A percentile compares a stretch with the other conserved stretches of the same genome.
Evolutionary conservation across 495 filamentous ascomycete genomes (phyloP).

Genomic region (Cryomyces antarcticus): DNA sequence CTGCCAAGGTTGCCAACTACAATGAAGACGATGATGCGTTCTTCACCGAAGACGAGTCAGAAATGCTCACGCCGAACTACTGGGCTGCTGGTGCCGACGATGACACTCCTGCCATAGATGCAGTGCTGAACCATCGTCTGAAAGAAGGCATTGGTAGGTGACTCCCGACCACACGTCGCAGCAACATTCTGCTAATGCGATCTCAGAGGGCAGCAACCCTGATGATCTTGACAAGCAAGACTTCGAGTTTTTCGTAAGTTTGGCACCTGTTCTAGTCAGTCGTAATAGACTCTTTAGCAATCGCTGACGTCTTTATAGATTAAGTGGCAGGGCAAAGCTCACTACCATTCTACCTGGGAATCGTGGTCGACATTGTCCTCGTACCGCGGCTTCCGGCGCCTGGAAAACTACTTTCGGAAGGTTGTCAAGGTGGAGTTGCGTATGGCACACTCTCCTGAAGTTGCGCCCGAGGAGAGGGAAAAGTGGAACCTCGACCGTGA

Average conservation of each 20-base stretch:
- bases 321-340: conserved; percentile 91
- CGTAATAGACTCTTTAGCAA: background rate
- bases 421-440: conserved; percentile 53
- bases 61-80: conserved; percentile 35
- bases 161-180: background rate
- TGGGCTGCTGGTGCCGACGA: conserved; percentile 37
- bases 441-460: conserved; percentile 44
- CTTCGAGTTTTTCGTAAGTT: conserved; percentile 58
- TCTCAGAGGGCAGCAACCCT: conserved; percentile 9
- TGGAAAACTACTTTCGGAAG: conserved; percentile 88
- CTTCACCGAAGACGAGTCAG: conserved; percentile 12
- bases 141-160: conserved; percentile 42
- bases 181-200: no score
- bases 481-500: conserved; percentile 81
- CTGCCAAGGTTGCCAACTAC: conserved; percentile 68
- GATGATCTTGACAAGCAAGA: conserved; percentile 47
- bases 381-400: conserved; percentile 54
- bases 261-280: background rate
- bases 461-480: conserved; percentile 71
- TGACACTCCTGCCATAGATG: conserved; percentile 50
- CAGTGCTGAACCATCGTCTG: conserved; percentile 65
- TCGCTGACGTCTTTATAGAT: conserved; percentile 26
- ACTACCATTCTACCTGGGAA: conserved; percentile 93
- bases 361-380: conserved; percentile 44
- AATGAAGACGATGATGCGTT: conserved; percentile 55